Conservation (phyloP, 2,329 filamentous ascomycete genomes). For the Diplodia mutila region DNA sequence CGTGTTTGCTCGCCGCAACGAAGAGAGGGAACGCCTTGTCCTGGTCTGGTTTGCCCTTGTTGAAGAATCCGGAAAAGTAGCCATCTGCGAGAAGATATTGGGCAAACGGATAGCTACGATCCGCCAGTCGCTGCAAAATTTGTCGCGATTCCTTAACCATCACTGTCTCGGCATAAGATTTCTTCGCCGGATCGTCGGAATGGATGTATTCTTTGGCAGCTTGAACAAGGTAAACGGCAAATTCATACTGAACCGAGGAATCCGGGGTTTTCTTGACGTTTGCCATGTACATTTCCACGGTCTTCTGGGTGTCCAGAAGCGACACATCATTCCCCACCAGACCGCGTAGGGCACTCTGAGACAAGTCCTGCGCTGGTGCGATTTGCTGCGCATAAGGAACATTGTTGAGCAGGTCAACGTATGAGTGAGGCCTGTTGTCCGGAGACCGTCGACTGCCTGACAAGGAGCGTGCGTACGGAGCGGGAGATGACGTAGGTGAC, state of each 20-base stretch:
- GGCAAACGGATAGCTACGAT: slow-evolving; percentile 90
- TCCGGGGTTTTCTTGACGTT: slow-evolving; percentile 98
- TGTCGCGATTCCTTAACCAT: slow-evolving; percentile 86
- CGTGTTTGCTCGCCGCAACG: slow-evolving; percentile 91
- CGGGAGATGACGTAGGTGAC: slow-evolving; percentile 45
- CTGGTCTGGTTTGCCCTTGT: slow-evolving; percentile 90
- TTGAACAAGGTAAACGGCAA: slow-evolving; percentile 91
- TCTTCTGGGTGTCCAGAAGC: slow-evolving; percentile 87
- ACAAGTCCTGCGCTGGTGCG: slow-evolving; percentile 67
- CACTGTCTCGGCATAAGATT: slow-evolving; percentile 42
- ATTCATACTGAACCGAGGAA: slow-evolving; percentile 88
- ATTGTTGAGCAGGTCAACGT: slow-evolving; percentile 64
- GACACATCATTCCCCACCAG: slow-evolving; percentile 89
- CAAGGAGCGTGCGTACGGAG: slow-evolving; percentile 50
- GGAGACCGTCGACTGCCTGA: slow-evolving; percentile 60
- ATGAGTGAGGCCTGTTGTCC: slow-evolving; percentile 61
- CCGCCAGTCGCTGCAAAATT: slow-evolving; percentile 84
- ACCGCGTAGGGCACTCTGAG: slow-evolving; percentile 72
- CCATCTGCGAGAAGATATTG: slow-evolving; percentile 98
- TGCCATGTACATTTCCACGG: slow-evolving; percentile 93
- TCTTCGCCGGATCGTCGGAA: slow-evolving; percentile 32
- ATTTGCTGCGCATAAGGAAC: slow-evolving; percentile 80
- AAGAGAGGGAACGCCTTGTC: slow-evolving; percentile 92
- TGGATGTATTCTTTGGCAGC: slow-evolving; percentile 73
- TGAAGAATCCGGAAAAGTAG: slow-evolving; percentile 91